phyloP scores from a whole-genome alignment of 768 basidiomycete species.

The Termitomyces sp. region DNA sequence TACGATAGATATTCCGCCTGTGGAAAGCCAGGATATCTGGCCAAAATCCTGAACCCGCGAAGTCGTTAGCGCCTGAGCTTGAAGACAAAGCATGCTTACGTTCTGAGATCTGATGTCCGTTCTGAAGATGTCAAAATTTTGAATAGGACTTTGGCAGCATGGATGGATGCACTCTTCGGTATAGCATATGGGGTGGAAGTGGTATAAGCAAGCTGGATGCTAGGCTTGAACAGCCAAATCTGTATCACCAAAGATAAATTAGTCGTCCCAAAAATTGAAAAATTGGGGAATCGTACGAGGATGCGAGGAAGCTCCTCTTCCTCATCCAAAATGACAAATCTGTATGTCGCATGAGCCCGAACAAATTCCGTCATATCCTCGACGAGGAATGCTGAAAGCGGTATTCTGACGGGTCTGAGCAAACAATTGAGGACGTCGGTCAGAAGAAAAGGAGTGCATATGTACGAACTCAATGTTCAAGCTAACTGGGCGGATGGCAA shows the following conservation, averaged over 20 bases:
- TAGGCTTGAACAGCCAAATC: constrained; percentile 96
- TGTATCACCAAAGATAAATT: constrained; percentile 21
- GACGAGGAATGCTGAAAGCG: constrained; percentile 84
- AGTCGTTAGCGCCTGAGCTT: not conserved
- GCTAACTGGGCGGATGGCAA: constrained; percentile 71
- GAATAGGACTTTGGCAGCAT: constrained; percentile 81
- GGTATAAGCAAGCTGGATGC: constrained; percentile 72
- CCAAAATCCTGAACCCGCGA: constrained; percentile 38
- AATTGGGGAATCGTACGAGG: constrained; percentile 45
- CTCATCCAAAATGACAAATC: constrained; percentile 85
- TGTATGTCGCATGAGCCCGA: constrained; percentile 89
- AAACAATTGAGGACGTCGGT: not conserved
- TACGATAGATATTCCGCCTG: constrained; percentile 88
- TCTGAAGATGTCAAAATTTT: constrained; percentile 66
- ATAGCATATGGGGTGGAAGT: constrained; percentile 48
- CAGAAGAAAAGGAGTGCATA: not conserved
- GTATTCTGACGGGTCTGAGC: constrained; percentile 38
- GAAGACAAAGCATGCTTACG: constrained; percentile 28
- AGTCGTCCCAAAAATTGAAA: not conserved
- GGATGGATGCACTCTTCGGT: constrained; percentile 54
- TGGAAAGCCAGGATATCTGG: constrained; percentile 75
- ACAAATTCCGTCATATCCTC: constrained; percentile 90
- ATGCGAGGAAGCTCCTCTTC: constrained; percentile 77
- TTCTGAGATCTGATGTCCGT: constrained; percentile 43
- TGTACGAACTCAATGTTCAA: constrained; percentile 54